A percentile compares a stretch with the other conserved stretches of the same genome.
phyloP scores from a whole-genome alignment of 352 stramenopile species.

The Phytophthora quininea region DNA sequence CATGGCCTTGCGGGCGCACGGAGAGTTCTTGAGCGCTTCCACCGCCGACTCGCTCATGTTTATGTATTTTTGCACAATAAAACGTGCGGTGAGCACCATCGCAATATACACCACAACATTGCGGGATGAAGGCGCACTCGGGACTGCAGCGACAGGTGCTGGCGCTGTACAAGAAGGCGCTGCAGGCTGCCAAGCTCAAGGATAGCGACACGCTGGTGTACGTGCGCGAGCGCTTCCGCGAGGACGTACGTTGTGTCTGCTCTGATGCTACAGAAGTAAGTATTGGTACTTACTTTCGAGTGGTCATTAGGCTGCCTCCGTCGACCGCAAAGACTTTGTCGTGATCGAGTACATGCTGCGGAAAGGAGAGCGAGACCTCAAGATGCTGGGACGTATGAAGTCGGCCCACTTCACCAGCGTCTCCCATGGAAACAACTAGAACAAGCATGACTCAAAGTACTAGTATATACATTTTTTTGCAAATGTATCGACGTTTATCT shows the following conservation, averaged over 20 bases:
- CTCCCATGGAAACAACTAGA: slow-evolving; percentile 20
- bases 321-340: slow-evolving; percentile 76
- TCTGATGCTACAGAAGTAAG: neutral
- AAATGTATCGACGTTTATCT: neutral
- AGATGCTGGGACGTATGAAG: slow-evolving; percentile 79
- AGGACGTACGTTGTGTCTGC: slow-evolving; percentile 49
- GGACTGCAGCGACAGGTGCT: slow-evolving; percentile 84
- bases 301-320: slow-evolving; percentile 44
- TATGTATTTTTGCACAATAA: slow-evolving; percentile 4
- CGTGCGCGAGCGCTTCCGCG: slow-evolving; percentile 80
- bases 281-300: neutral
- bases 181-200: slow-evolving; percentile 65
- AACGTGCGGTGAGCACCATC: slow-evolving; percentile 24
- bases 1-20: slow-evolving; percentile 78
- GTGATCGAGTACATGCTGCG: slow-evolving; percentile 87
- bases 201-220: slow-evolving; percentile 50
- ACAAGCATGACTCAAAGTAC: neutral
- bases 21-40: slow-evolving; percentile 72
- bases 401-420: slow-evolving; percentile 59
- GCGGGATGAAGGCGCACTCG: slow-evolving; percentile 49
- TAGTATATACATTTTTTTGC: neutral
- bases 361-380: slow-evolving; percentile 84
- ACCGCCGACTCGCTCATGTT: slow-evolving; percentile 7
- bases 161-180: slow-evolving; percentile 66
- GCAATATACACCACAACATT: neutral